These are phyloP conservation scores for Bolboschoenus planiculmis DNA, from an alignment of 176 grass and related monocot species.

Conservation along the genomic window DNA sequence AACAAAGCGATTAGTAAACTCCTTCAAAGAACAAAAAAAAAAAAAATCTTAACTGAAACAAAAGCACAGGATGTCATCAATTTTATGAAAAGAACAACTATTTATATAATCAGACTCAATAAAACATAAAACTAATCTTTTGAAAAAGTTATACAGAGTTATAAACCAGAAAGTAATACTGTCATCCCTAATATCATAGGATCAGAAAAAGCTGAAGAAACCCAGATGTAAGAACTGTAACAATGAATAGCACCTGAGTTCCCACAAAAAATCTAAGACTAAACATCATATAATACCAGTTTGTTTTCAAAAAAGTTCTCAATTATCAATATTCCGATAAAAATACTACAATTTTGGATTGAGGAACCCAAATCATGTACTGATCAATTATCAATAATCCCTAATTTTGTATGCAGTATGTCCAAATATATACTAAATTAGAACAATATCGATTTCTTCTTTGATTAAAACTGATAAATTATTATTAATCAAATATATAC, in stretches of 20 bases:
- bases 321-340: neutral
- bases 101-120: neutral
- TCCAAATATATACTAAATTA: neutral
- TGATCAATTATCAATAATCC: too few species aligned
- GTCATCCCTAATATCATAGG: too few species aligned
- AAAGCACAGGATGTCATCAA: neutral
- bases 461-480: too few species aligned
- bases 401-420: neutral
- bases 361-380: neutral
- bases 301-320: neutral
- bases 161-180: neutral
- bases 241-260: too few species aligned
- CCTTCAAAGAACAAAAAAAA: neutral
- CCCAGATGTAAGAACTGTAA: too few species aligned
- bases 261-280: too few species aligned
- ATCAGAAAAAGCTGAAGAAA: too few species aligned
- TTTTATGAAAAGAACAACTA: constrained; percentile 2
- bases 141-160: neutral
- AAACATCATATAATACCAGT: neutral
- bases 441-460: neutral
- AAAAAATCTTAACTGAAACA: neutral
- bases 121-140: neutral
- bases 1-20: neutral
- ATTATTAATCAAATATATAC: too few species aligned
- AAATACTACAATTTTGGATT: neutral